A percentile compares a stretch with the other conserved stretches of the same genome.
Evolutionary conservation across 2,329 filamentous ascomycete genomes (phyloP).

Genomic region (Aureobasidium zeae): DNA sequence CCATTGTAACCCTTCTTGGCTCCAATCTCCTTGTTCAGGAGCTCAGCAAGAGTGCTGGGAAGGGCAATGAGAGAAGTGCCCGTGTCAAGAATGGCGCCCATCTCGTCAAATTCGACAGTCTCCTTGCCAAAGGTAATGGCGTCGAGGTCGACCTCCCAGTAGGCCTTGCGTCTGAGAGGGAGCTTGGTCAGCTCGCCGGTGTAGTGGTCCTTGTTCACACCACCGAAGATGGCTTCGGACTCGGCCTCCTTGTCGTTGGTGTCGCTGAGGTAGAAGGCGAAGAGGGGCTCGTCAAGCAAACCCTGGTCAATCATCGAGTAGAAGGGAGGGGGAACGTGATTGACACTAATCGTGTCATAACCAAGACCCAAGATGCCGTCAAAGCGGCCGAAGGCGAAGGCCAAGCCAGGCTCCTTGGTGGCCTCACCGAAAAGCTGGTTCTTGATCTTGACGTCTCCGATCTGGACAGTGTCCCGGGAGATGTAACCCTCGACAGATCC

Average conservation of each 20-base stretch:
- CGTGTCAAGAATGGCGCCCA: conserved; percentile 94
- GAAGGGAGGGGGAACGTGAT: conserved; percentile 87
- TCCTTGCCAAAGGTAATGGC: conserved; percentile 81
- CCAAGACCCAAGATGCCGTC: conserved; percentile 94
- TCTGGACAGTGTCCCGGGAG: conserved; percentile 75
- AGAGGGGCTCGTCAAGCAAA: conserved; percentile 83
- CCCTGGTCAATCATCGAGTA: conserved; percentile 91
- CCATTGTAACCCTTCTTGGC: conserved; percentile 97
- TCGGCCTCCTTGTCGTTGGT: conserved; percentile 59
- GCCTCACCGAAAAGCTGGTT: conserved; percentile 93
- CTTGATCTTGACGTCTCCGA: conserved; percentile 83
- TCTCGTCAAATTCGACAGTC: conserved; percentile 82
- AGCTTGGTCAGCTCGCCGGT: conserved; percentile 85
- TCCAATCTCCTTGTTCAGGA: conserved; percentile 94
- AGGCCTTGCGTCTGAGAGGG: conserved; percentile 93
- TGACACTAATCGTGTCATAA: conserved; percentile 94
- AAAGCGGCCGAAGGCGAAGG: conserved; percentile 95
- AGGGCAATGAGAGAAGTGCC: conserved; percentile 96
- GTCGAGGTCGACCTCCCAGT: conserved; percentile 98
- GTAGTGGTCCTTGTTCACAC: conserved; percentile 71
- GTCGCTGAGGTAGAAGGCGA: conserved; percentile 89
- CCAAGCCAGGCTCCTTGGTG: conserved; percentile 87
- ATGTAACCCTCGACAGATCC: conserved; percentile 89
- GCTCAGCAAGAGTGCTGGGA: conserved; percentile 81
- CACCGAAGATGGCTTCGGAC: conserved; percentile 86